A percentile compares a stretch with the other conserved stretches of the same genome.
Evolutionary conservation across 179 eudicot species (phyloP).

Genomic region (Beta macrorhiza): DNA sequence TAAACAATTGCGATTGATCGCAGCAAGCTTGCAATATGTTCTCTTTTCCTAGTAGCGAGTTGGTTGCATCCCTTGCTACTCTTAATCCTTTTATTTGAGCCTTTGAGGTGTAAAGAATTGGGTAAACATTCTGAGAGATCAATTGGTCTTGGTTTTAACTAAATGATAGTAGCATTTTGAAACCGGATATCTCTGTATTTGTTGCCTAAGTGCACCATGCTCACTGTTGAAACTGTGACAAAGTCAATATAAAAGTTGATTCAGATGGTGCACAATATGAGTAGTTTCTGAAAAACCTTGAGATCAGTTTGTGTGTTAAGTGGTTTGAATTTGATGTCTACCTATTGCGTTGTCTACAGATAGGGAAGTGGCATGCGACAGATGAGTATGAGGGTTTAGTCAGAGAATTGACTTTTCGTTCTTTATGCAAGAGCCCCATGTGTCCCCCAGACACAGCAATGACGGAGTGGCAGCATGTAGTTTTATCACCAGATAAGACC

Average conservation of each 20-base stretch:
- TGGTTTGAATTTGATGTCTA: slow-evolving; percentile 10
- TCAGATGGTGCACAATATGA: background rate
- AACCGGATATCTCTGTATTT: background rate
- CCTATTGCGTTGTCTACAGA: slow-evolving; percentile 34
- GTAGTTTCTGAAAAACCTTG: slow-evolving; percentile 7
- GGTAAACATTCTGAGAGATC: background rate
- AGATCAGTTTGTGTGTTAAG: background rate
- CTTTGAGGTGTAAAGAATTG: background rate
- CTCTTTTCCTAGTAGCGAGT: background rate
- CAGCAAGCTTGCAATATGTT: slow-evolving; percentile 1
- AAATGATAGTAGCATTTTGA: background rate
- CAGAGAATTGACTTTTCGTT: slow-evolving; percentile 75
- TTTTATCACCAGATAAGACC: slow-evolving; percentile 66
- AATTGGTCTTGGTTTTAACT: background rate
- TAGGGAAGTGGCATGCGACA: slow-evolving; percentile 84
- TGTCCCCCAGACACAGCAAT: slow-evolving; percentile 92
- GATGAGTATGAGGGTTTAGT: slow-evolving; percentile 91
- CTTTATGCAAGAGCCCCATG: slow-evolving; percentile 77
- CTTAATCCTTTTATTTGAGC: background rate
- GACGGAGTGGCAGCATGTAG: slow-evolving; percentile 92
- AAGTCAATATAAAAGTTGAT: background rate
- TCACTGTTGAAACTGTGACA: slow-evolving; percentile 5
- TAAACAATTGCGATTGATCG: background rate
- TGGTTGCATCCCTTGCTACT: background rate
- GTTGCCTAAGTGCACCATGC: background rate